Evolutionary conservation across 768 basidiomycete species (phyloP), one percentile per base, ranked within the genome.

Genomic region (Tulasnella sp.): DNA sequence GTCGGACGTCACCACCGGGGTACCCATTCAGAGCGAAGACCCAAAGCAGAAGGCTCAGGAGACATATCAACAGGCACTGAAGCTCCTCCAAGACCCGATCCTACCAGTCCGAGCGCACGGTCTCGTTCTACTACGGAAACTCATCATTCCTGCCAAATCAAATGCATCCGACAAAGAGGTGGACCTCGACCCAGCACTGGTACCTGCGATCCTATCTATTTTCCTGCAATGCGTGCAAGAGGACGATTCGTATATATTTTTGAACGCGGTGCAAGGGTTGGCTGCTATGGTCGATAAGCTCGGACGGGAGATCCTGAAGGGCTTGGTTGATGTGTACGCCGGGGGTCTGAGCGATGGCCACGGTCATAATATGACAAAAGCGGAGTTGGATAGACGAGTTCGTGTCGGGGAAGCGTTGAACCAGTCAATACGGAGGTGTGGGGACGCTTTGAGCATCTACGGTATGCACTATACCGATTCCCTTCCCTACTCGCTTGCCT

Each of bases 61-160:
- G 46, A 77, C 73, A 6, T 98, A 96, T 68, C 89, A 90, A 64
- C 83, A 85, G 63, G 89, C 92, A 2, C 73, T 97, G 15, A 85
- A 83, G 62, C 77, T 93, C 23, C 72, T 97, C 9, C 86, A 92
- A 68, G 94, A 98, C 67, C 84, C 89, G 1, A 80, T 94, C 34
- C 75, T 97, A 8, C 93, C 94, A 19, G 92, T 98, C 37, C 83
- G 93, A 45, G 94, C 89, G 0, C 92, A 97, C 66, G 94, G 94
- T 5, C 73, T 97, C 2, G 72, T 89, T 35, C 74, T 92, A 21
- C 75, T 98, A 19, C 81, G 85, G 46, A 78, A 88, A 59, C 78
- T 97, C 23, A 81, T 92, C 17, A 19, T 42, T 25, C 23, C 43
- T 21, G n/a, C 21, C 12, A 35, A 39, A 32, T 23, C 57, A 15